Base-by-base conservation (phyloP, 106 monocot genomes). In the Platanthera guangdongensis region DNA sequence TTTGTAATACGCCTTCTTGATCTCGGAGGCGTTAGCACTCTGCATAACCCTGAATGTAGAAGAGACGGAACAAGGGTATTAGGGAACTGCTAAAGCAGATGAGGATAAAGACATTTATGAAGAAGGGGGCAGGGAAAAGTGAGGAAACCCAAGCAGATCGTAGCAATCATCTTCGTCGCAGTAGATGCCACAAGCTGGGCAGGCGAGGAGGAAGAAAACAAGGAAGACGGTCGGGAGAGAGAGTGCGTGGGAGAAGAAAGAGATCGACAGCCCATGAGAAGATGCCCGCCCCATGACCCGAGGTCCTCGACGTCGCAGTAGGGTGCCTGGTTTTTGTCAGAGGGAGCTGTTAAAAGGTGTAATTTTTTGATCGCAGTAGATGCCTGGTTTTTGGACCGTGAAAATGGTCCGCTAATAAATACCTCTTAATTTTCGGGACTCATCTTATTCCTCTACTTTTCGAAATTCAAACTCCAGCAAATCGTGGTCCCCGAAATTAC, bases 1-100 rank as follows among this genome's bases (percentile, higher is more conserved):
- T 81, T 99, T 99, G 94, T 99, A 99, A 76, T 99, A 99, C 2
- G 99, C 89, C 76, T 94, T 92, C 99, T 94, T 99, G 82, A 99
- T 99, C 85, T 99, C 94, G n/a, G 99, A 94, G 7, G 79, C 84
- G 76, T 94, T 94, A 28, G 99, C 89, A 71, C 65, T 90, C 85
- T 99, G 99, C 22, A 84, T 80, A 74, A 99, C 90, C 82, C 99
- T 97, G 73, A 12, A 47, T 52, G 53, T 11, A 75, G 10, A 47
- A 19, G 57, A 47, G 22, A 19, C 19, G 39, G 16, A 28, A 55
- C 55, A n/a, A 47, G 15, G 15, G 22, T 2, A 75, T 53, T 32
- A 13, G 57, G 25, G 32, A 54, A 57, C 21, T 14, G 28, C 75
- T 4, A 32, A 55, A 75, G 5, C 54, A 75, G 15, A 52, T 12